A percentile compares a stretch with the other conserved stretches of the same genome.
These are phyloP conservation scores for Cyclaneusma minus DNA, from an alignment of 2,329 filamentous ascomycete species.

Conservation along the genomic window DNA sequence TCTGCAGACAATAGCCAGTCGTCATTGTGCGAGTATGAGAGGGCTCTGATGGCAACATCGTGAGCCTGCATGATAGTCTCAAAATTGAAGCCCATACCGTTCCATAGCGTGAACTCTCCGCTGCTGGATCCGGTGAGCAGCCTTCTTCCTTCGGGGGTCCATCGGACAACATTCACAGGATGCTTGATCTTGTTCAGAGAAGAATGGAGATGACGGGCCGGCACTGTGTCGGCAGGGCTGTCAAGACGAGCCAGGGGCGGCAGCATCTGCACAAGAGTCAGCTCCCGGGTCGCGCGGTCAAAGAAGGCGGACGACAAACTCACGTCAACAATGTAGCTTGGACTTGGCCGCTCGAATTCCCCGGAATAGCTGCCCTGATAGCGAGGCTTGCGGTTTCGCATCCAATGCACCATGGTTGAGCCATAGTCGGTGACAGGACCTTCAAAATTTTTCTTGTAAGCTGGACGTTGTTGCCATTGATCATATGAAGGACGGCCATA, in stretches of 20 bases:
- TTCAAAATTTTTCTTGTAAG: conserved; percentile 21
- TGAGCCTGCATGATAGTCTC: conserved; percentile 99
- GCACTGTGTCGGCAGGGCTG: conserved; percentile 71
- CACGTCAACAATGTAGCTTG: conserved; percentile 83
- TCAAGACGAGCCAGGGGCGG: conserved; percentile 64
- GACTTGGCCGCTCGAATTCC: conserved; percentile 70
- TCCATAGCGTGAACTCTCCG: conserved; percentile 97
- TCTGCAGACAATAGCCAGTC: conserved; percentile 96
- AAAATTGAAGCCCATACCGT: conserved; percentile 97
- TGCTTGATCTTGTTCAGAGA: conserved; percentile 97
- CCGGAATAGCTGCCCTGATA: conserved; percentile 57
- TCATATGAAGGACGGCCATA: neutral
- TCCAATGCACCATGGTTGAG: conserved; percentile 80
- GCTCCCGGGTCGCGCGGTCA: neutral
- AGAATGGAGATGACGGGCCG: conserved; percentile 92
- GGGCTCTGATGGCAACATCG: conserved; percentile 68
- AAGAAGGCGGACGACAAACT: conserved; percentile 18
- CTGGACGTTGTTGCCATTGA: neutral
- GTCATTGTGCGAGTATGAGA: conserved; percentile 84
- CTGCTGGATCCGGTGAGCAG: conserved; percentile 88
- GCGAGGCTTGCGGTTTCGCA: conserved; percentile 64
- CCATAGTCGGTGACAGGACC: conserved; percentile 89
- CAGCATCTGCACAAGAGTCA: conserved; percentile 47
- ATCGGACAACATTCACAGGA: conserved; percentile 89
- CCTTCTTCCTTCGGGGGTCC: conserved; percentile 90